Base-by-base conservation (phyloP, 2,329 filamentous ascomycete species). In the Ophiostoma perfectum region DNA sequence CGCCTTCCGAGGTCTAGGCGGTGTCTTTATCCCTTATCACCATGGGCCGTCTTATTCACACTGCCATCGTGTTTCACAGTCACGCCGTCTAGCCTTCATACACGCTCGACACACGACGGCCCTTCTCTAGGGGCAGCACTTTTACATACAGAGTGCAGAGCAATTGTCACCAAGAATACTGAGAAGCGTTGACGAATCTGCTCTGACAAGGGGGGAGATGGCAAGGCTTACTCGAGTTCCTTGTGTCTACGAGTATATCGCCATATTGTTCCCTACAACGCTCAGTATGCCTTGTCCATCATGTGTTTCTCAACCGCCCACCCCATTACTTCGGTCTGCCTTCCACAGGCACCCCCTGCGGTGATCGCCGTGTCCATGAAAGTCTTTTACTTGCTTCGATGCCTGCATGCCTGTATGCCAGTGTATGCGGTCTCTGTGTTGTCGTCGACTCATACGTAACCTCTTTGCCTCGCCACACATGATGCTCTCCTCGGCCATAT, bases 401-500 rank as follows among this genome's bases (percentile, higher is more conserved):
- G 55, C 27, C 27, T 60, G 55, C 11, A 60, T 38, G 49, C 49
- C 12, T 60, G 27, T 5, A 7, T 39, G 27, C 55, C 27, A 60
- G 55, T 38, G 27, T 60, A 60, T 60, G 55, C 55, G 38, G n/a
- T 60, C 55, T 11, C 27, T 12, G 55, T 60, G 55, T 60, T 38
- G 55, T 60, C 55, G 55, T 60, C 55, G 55, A 38, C 55, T 18
- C 9, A 60, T 60, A 60, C 55, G 55, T 60, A 60, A 60, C 12
- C 55, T 60, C 27, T 60, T 16, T 14, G 27, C 27, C 55, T 39
- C 27, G 55, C 55, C 55, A 60, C 55, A 14, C 27, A 0, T 36
- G 27, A 60, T 60, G 27, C 49, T 60, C 12, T 60, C 27, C 27
- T 38, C 27, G 55, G 55, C 55, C 38, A 38, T 60, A 60, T 60